Evolutionary conservation across 164 flowering plant species (phyloP).

Genomic region (Cinnamomum chago): DNA sequence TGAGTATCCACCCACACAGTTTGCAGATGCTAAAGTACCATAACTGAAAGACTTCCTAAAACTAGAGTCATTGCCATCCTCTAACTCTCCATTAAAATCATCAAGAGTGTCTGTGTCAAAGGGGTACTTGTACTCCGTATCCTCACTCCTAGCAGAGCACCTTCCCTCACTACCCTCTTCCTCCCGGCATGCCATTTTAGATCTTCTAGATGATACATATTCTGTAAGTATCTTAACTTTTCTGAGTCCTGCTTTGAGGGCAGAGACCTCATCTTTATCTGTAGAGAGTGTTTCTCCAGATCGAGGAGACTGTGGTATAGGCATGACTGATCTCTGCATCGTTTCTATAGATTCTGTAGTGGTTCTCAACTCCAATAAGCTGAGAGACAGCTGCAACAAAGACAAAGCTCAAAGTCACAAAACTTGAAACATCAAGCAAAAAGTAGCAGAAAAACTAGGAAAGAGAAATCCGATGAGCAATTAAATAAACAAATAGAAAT

Average conservation of each 20-base stretch:
- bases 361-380: conserved; percentile 60
- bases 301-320: conserved; percentile 43
- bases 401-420: neutral
- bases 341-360: conserved; percentile 44
- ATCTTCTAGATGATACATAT: conserved; percentile 67
- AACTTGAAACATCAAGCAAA: no score
- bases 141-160: conserved; percentile 67
- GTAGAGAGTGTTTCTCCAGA: conserved; percentile 38
- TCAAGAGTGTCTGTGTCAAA: conserved; percentile 77
- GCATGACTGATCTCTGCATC: conserved; percentile 46
- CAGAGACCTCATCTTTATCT: conserved; percentile 90
- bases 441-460: no score
- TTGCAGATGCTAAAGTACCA: conserved; percentile 84
- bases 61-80: conserved; percentile 48
- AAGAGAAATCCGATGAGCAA: neutral
- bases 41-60: conserved; percentile 84
- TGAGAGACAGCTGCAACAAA: conserved; percentile 46
- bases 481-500: no score
- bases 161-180: conserved; percentile 85
- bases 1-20: conserved; percentile 65
- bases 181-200: conserved; percentile 73
- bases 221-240: conserved; percentile 84
- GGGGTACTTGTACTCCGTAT: conserved; percentile 66
- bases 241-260: conserved; percentile 88
- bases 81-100: conserved; percentile 64